Conservation (phyloP, 2,329 filamentous ascomycete genomes). For the Trichoderma atroviride region DNA sequence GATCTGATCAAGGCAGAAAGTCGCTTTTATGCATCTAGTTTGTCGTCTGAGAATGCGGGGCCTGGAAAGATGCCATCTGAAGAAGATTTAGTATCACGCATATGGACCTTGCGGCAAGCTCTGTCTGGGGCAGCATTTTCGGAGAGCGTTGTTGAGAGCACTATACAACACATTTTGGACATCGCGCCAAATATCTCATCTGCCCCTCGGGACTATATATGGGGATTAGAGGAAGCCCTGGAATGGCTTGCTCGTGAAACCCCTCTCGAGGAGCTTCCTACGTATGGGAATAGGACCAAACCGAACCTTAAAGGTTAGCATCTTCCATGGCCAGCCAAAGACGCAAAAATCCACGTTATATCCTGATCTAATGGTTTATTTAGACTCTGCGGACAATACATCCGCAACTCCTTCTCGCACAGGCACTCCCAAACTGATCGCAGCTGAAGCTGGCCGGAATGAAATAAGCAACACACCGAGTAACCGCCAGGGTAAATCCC, state of each 20-base stretch:
- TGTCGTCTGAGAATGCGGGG: conserved; percentile 48
- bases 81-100: conserved; percentile 74
- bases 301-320: conserved; percentile 42
- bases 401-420: conserved; percentile 51
- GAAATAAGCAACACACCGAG: conserved; percentile 42
- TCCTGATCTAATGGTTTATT: conserved; percentile 4
- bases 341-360: neutral
- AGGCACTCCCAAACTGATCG: conserved; percentile 50
- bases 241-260: conserved; percentile 89
- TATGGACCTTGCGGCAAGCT: conserved; percentile 83
- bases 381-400: conserved; percentile 55
- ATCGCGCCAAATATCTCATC: conserved; percentile 64
- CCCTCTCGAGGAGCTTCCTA: conserved; percentile 66
- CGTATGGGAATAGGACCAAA: conserved; percentile 60
- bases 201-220: conserved; percentile 66
- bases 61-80: conserved; percentile 63
- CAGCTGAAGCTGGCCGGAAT: conserved; percentile 34
- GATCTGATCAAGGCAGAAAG: conserved; percentile 70
- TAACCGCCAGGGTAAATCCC: conserved; percentile 31
- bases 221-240: conserved; percentile 84
- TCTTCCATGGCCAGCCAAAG: neutral
- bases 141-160: conserved; percentile 62
- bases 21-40: conserved; percentile 57
- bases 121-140: conserved; percentile 71
- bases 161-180: conserved; percentile 66